phyloP scores from a whole-genome alignment of 352 stramenopile species.

The Phytophthora macrochlamydospora region DNA sequence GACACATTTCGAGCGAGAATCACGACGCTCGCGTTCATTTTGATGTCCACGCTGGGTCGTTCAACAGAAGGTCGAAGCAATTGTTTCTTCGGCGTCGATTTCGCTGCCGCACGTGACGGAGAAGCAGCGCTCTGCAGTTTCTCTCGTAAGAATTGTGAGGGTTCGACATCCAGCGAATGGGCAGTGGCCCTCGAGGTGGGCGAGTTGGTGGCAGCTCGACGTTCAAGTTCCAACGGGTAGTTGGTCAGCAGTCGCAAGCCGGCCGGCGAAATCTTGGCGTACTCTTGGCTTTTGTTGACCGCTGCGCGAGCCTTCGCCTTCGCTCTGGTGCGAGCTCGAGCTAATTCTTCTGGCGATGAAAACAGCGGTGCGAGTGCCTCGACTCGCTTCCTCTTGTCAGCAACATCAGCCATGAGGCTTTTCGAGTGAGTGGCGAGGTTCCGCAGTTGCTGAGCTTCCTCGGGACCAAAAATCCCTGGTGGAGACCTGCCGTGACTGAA shows the following conservation, averaged over 20 bases:
- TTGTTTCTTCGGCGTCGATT: slow-evolving; percentile 48
- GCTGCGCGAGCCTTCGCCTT: slow-evolving; percentile 20
- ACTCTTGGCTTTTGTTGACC: slow-evolving; percentile 27
- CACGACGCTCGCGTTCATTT: slow-evolving; percentile 43
- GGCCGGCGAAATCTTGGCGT: slow-evolving; percentile 3
- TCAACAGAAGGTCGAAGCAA: slow-evolving; percentile 10
- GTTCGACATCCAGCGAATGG: slow-evolving; percentile 39
- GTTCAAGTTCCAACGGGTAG: slow-evolving; percentile 51
- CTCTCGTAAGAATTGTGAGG: slow-evolving; percentile 45
- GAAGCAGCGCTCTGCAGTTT: slow-evolving; percentile 30
- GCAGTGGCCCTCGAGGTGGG: slow-evolving; percentile 8
- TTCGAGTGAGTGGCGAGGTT: slow-evolving; percentile 34
- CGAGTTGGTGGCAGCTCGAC: slow-evolving; percentile 17
- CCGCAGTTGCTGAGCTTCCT: slow-evolving; percentile 45
- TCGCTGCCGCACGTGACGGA: slow-evolving; percentile 17
- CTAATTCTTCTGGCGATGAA: slow-evolving; percentile 33
- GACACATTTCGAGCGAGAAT: slow-evolving; percentile 43
- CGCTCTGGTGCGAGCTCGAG: slow-evolving; percentile 9
- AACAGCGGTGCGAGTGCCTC: slow-evolving; percentile 34
- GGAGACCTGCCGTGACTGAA: slow-evolving; percentile 44
- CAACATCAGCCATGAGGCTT: slow-evolving; percentile 9
- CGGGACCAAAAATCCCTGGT: slow-evolving; percentile 43
- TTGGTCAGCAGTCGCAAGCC: slow-evolving; percentile 28
- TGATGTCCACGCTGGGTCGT: slow-evolving; percentile 20
- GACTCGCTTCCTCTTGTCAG: slow-evolving; percentile 30